Evolutionary conservation across 257 asterid genomes (phyloP).

Genomic region (Nyctanthes arbortristis): DNA sequence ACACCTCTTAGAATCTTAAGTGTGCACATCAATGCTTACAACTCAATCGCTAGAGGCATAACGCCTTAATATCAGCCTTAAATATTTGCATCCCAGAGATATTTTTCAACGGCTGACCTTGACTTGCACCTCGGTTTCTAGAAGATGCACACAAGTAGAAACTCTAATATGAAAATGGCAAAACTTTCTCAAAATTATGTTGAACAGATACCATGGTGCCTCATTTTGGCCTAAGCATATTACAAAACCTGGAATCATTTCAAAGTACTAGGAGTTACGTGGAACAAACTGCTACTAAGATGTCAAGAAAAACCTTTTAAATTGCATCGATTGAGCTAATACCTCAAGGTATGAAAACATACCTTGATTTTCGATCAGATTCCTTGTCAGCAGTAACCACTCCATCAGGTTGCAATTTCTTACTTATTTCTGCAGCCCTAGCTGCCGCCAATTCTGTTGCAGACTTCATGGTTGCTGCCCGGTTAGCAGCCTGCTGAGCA

Average conservation of each 20-base stretch:
- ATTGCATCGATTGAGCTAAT: not conserved
- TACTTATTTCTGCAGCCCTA: slow-evolving; percentile 97
- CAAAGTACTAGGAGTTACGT: slow-evolving; percentile 3
- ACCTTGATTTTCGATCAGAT: slow-evolving; percentile 69
- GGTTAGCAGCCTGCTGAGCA: slow-evolving; percentile 91
- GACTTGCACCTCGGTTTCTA: too few species aligned
- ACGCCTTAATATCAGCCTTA: slow-evolving; percentile 5
- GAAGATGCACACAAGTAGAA: not conserved
- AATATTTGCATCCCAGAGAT: not conserved
- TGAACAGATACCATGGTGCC: not conserved
- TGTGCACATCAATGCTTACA: too few species aligned
- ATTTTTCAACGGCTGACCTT: too few species aligned
- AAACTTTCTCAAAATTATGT: not conserved
- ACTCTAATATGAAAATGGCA: not conserved
- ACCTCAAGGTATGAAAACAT: slow-evolving; percentile 13
- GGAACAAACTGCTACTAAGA: slow-evolving; percentile 14
- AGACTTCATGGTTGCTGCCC: slow-evolving; percentile 95
- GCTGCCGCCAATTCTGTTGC: slow-evolving; percentile 98
- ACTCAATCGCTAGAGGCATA: not conserved
- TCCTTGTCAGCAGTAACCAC: slow-evolving; percentile 53
- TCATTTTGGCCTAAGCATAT: slow-evolving; percentile 3
- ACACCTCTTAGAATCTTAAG: too few species aligned
- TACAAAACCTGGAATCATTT: not conserved
- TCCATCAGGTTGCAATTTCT: slow-evolving; percentile 84
- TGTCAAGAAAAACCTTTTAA: not conserved